phyloP scores from a whole-genome alignment of 306 rosid genomes.

The Quillaja saponaria region DNA sequence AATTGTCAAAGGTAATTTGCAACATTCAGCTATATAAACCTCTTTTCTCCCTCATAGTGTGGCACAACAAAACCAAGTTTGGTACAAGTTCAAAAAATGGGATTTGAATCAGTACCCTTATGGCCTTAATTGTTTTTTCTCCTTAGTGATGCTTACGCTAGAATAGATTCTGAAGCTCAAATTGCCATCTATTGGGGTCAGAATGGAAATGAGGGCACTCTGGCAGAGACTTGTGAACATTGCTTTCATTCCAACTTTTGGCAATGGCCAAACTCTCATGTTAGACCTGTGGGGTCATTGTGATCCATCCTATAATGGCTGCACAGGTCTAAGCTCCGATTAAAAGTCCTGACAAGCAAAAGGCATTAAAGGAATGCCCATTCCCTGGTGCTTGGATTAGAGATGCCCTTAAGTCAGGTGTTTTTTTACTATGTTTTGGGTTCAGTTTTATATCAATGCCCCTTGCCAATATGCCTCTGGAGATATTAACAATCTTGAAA shows the following conservation, averaged over 20 bases:
- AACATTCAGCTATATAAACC: not conserved
- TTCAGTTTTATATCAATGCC: slow-evolving; percentile 64
- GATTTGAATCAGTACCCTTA: slow-evolving; percentile 15
- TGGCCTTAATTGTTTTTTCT: slow-evolving; percentile 30
- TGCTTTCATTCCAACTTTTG: slow-evolving; percentile 52
- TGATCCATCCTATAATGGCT: slow-evolving; percentile 43
- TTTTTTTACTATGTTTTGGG: slow-evolving; percentile 68
- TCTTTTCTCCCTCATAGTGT: not conserved
- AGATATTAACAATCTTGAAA: slow-evolving; percentile 36
- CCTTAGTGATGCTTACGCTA: slow-evolving; percentile 20
- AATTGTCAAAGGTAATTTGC: not conserved
- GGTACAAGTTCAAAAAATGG: slow-evolving; percentile 22
- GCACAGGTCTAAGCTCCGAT: slow-evolving; percentile 42
- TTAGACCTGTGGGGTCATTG: slow-evolving; percentile 55
- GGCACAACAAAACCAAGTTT: not conserved
- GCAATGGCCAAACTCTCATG: slow-evolving; percentile 47
- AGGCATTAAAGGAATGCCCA: slow-evolving; percentile 59
- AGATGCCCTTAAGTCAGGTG: slow-evolving; percentile 48
- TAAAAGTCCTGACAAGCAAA: slow-evolving; percentile 43
- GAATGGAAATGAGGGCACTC: slow-evolving; percentile 46
- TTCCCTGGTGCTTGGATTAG: slow-evolving; percentile 65
- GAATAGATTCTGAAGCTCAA: not conserved
- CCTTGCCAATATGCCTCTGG: slow-evolving; percentile 53
- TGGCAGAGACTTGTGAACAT: slow-evolving; percentile 50
- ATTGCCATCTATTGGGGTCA: slow-evolving; percentile 63